Conservation (phyloP, 768 basidiomycete species). For the Psilocybe cyanescens region DNA sequence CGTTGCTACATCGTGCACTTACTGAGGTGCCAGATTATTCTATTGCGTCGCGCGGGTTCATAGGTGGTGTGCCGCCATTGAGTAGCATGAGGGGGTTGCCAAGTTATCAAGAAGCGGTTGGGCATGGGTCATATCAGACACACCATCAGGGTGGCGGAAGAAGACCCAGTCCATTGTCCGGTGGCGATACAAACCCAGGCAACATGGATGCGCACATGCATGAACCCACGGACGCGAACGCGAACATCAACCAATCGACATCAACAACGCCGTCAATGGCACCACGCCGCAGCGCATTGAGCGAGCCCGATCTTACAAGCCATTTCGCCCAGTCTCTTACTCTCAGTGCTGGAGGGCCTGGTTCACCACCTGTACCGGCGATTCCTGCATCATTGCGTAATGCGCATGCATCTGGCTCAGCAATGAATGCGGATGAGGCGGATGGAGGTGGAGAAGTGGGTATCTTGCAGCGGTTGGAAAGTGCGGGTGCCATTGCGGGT, state of each 20-base stretch:
- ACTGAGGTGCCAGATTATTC: slow-evolving; percentile 87
- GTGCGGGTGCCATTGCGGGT: not conserved
- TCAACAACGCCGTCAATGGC: not conserved
- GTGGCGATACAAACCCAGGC: not conserved
- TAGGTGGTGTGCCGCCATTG: slow-evolving; percentile 90
- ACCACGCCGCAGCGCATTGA: not conserved
- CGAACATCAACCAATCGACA: not conserved
- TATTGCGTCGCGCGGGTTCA: slow-evolving; percentile 83
- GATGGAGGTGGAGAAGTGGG: not conserved
- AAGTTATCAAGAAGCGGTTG: slow-evolving; percentile 77
- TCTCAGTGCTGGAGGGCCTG: no score
- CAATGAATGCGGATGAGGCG: not conserved
- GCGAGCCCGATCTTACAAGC: slow-evolving; percentile 1
- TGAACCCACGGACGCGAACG: not conserved
- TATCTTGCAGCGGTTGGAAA: slow-evolving; percentile 7
- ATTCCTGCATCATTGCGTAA: not conserved
- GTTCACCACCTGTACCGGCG: not conserved
- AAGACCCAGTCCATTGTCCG: not conserved
- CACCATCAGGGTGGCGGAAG: not conserved
- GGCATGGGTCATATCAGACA: not conserved
- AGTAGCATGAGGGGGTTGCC: slow-evolving; percentile 78
- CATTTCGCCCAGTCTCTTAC: not conserved
- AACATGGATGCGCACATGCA: not conserved
- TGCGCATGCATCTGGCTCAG: not conserved
- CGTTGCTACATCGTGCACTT: slow-evolving; percentile 62